These are phyloP conservation scores for Chrysanthemum makinoi DNA, from an alignment of 129 eudicot species.

Conservation along the genomic window DNA sequence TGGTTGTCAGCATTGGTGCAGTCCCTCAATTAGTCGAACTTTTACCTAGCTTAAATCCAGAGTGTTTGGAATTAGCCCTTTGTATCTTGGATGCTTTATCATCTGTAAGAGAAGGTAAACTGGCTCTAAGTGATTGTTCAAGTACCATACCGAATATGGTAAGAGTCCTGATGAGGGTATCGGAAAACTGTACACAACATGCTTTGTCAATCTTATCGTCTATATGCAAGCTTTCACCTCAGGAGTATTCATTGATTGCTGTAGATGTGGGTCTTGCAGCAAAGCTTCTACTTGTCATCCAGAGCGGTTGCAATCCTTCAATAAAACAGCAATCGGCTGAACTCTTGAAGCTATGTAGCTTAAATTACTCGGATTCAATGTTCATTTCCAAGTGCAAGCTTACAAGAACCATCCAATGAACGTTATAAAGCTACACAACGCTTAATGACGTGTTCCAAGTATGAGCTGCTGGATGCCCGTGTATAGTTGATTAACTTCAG, in stretches of 20 bases:
- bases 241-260: conserved; percentile 43
- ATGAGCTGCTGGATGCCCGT: conserved; percentile 13
- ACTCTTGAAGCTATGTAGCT: conserved; percentile 52
- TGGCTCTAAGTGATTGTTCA: conserved; percentile 46
- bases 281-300: conserved; percentile 50
- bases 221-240: conserved; percentile 47
- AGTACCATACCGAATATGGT: conserved; percentile 49
- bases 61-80: conserved; percentile 42
- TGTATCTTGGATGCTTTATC: conserved; percentile 39
- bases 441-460: neutral
- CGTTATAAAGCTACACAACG: too few relatives aligned
- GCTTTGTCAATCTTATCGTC: conserved; percentile 46
- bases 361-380: conserved; percentile 49
- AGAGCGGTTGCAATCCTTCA: conserved; percentile 51
- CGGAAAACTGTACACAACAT: conserved; percentile 44
- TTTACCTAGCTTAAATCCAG: conserved; percentile 39
- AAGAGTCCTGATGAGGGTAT: conserved; percentile 44
- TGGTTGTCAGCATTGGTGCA: conserved; percentile 43
- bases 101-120: conserved; percentile 35
- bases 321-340: conserved; percentile 48
- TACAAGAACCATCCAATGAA: conserved; percentile 47
- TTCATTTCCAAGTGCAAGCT: conserved; percentile 59
- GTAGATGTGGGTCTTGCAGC: conserved; percentile 60
- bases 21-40: conserved; percentile 44
- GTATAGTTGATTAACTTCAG: conserved; percentile 6